Evolutionary conservation across 2,329 filamentous ascomycete genomes (phyloP).

Genomic region (Daldinia sp.): DNA sequence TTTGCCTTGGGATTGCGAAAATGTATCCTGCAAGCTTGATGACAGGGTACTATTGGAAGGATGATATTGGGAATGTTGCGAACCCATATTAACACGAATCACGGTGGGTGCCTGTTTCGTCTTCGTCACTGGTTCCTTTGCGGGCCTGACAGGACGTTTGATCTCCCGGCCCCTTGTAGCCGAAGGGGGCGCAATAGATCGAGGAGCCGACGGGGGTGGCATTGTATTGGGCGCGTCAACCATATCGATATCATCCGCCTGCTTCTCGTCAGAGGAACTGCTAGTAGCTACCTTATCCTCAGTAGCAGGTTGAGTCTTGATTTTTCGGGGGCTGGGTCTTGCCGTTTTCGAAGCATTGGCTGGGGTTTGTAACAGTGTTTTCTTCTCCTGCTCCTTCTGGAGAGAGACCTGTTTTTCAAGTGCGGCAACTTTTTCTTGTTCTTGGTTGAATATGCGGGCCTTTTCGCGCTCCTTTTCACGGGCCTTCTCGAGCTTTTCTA

Average conservation of each 20-base stretch:
- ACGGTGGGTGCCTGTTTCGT: slow-evolving; percentile 74
- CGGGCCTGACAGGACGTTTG: slow-evolving; percentile 69
- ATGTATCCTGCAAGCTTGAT: slow-evolving; percentile 66
- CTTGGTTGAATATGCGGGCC: slow-evolving; percentile 65
- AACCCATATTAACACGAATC: slow-evolving; percentile 74
- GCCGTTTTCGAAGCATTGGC: slow-evolving; percentile 56
- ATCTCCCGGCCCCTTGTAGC: slow-evolving; percentile 60
- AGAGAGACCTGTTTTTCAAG: slow-evolving; percentile 63
- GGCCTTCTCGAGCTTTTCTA: slow-evolving; percentile 70
- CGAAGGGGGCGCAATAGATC: slow-evolving; percentile 58
- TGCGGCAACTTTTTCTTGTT: slow-evolving; percentile 62
- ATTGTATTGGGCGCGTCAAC: slow-evolving; percentile 61
- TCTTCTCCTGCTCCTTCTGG: slow-evolving; percentile 62
- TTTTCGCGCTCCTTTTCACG: slow-evolving; percentile 76
- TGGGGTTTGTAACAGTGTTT: slow-evolving; percentile 45
- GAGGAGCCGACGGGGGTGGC: slow-evolving; percentile 68
- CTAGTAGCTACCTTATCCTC: slow-evolving; percentile 47
- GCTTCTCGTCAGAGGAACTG: slow-evolving; percentile 45
- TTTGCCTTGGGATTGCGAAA: slow-evolving; percentile 57
- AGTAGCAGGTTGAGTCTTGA: slow-evolving; percentile 46
- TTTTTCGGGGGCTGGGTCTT: slow-evolving; percentile 62
- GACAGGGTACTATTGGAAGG: slow-evolving; percentile 66
- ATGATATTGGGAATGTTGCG: slow-evolving; percentile 67
- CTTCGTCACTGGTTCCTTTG: slow-evolving; percentile 66
- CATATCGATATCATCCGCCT: slow-evolving; percentile 62